These are phyloP conservation scores for Ajuga chamaepitys DNA, from an alignment of 257 asterid species.

Conservation along the genomic window DNA sequence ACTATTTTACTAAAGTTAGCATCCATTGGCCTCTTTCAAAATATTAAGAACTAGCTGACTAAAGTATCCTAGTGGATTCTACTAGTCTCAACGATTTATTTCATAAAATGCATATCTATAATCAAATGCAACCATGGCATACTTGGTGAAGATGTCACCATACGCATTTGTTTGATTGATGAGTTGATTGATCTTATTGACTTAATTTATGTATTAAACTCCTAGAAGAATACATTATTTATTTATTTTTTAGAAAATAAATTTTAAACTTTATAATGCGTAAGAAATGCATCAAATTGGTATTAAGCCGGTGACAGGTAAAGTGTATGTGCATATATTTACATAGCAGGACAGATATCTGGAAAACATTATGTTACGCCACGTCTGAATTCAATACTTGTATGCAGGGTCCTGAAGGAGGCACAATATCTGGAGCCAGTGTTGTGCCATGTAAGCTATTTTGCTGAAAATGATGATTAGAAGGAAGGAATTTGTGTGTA, in stretches of 20 bases:
- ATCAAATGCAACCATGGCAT: conserved; percentile 1
- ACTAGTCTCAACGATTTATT: background rate
- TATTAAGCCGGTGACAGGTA: background rate
- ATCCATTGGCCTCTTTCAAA: conserved; percentile 26
- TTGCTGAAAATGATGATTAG: background rate
- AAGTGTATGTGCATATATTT: background rate
- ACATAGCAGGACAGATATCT: conserved; percentile 5
- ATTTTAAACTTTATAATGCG: conserved; percentile 5
- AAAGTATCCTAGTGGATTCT: conserved; percentile 21
- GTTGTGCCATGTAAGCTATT: background rate
- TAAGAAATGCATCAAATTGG: conserved; percentile 21
- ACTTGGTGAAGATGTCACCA: conserved; percentile 17
- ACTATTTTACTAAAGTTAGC: conserved; percentile 20
- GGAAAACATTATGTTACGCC: background rate
- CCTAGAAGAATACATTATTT: background rate
- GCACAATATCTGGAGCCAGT: background rate
- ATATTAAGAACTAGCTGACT: conserved; percentile 15
- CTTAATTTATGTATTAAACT: conserved; percentile 3
- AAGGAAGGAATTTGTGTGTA: background rate
- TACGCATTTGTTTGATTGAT: background rate
- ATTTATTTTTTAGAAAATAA: no score
- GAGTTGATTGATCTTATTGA: conserved; percentile 16
- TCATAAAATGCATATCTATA: background rate
- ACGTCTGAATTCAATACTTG: background rate
- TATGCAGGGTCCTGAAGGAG: conserved; percentile 20